Evolutionary conservation across 768 basidiomycete genomes (phyloP).

Genomic region (Lentinula sp.): DNA sequence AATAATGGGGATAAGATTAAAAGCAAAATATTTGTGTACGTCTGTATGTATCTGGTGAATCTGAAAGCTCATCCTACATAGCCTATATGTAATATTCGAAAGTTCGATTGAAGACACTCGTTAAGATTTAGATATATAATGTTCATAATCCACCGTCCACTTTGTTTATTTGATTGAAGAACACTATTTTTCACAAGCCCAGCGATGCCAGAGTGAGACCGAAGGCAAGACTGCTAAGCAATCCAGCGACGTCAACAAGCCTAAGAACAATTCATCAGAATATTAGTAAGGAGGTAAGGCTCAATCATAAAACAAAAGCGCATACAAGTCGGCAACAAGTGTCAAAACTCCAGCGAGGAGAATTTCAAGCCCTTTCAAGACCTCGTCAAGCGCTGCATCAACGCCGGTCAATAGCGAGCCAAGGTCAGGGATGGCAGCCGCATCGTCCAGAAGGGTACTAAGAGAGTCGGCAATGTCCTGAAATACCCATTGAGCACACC

Average conservation of each 20-base stretch:
- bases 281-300: not conserved
- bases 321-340: conserved; percentile 20
- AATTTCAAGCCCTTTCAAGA: conserved; percentile 18
- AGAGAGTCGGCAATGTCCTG: conserved; percentile 17
- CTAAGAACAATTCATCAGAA: not conserved
- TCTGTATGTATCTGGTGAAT: too few relatives aligned
- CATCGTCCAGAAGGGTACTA: conserved; percentile 13
- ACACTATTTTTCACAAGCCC: not conserved
- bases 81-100: too few relatives aligned
- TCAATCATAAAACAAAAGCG: not conserved
- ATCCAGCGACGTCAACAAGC: conserved; percentile 3
- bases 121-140: too few relatives aligned
- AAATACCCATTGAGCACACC: not conserved
- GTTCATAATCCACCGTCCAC: too few relatives aligned
- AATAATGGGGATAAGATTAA: too few relatives aligned
- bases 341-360: conserved; percentile 22
- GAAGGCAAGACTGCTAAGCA: not conserved
- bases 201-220: conserved; percentile 4
- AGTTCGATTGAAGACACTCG: too few relatives aligned
- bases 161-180: too few relatives aligned
- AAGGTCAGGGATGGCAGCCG: conserved; percentile 17
- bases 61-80: too few relatives aligned
- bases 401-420: conserved; percentile 15
- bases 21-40: too few relatives aligned
- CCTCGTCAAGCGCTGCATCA: conserved; percentile 18